A percentile compares a stretch with the other conserved stretches of the same genome.
These are phyloP conservation scores for Penicillium sp. DNA, from an alignment of 2,329 filamentous ascomycete species.

Conservation along the genomic window DNA sequence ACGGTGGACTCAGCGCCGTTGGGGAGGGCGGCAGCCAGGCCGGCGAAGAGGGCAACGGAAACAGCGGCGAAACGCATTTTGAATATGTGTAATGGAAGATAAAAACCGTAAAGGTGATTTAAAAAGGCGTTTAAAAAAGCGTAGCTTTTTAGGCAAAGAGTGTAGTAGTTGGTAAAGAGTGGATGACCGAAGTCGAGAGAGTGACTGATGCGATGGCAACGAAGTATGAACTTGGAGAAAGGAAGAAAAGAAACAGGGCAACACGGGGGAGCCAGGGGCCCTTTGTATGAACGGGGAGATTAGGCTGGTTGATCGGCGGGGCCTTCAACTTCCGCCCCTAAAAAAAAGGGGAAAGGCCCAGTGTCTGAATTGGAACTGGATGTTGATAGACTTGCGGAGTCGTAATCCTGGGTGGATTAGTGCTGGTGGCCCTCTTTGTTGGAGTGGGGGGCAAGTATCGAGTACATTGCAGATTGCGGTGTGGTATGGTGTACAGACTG, in stretches of 20 bases:
- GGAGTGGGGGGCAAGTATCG: slow-evolving; percentile 1
- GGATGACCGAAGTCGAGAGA: slow-evolving; percentile 48
- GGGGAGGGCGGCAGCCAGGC: slow-evolving; percentile 42
- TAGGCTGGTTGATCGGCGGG: slow-evolving; percentile 36
- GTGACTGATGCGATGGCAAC: slow-evolving; percentile 35
- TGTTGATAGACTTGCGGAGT: slow-evolving; percentile 9
- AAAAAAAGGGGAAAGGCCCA: slow-evolving; percentile 14
- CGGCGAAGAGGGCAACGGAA: slow-evolving; percentile 45
- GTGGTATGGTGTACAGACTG: background rate
- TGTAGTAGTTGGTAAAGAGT: slow-evolving; percentile 39
- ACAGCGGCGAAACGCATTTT: slow-evolving; percentile 49
- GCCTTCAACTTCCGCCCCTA: slow-evolving; percentile 25
- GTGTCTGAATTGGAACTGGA: slow-evolving; percentile 7
- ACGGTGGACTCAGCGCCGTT: slow-evolving; percentile 46
- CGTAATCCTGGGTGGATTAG: slow-evolving; percentile 1
- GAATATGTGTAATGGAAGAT: slow-evolving; percentile 30
- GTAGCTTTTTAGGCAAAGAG: slow-evolving; percentile 22
- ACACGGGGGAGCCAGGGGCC: slow-evolving; percentile 28
- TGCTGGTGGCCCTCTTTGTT: background rate
- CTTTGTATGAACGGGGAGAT: slow-evolving; percentile 46
- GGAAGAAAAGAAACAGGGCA: slow-evolving; percentile 25
- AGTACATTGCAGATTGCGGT: slow-evolving; percentile 3
- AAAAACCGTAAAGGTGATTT: slow-evolving; percentile 38
- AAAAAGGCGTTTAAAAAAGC: slow-evolving; percentile 29
- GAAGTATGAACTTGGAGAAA: slow-evolving; percentile 35